A percentile compares a stretch with the other conserved stretches of the same genome.
These are phyloP conservation scores for Rhynchospora tenuis DNA, from an alignment of 176 grass and related monocot genomes.

Conservation along the genomic window DNA sequence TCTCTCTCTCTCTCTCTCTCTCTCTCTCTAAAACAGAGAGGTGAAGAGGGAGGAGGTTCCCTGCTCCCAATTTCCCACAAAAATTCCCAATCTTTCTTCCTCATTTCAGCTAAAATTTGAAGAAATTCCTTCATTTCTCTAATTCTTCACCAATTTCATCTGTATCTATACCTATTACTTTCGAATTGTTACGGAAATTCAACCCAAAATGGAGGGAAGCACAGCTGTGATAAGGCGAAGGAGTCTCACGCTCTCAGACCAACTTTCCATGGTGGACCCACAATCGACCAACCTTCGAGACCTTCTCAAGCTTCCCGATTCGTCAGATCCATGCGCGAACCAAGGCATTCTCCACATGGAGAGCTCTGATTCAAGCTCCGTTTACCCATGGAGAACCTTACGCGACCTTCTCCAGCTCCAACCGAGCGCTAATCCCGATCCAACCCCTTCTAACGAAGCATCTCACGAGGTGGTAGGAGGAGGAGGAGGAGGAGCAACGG, in stretches of 20 bases:
- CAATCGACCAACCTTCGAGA: conserved; percentile 15
- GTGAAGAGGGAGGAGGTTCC: not conserved
- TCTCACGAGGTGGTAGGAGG: not conserved
- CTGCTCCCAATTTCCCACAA: not conserved
- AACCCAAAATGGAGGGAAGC: conserved; percentile 14
- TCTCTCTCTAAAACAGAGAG: not conserved
- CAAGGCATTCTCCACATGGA: not conserved
- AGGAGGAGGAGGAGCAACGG: not conserved
- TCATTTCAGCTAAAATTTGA: not conserved
- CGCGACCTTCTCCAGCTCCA: conserved; percentile 27
- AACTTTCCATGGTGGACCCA: conserved; percentile 6
- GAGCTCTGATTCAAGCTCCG: not conserved
- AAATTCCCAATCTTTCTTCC: not conserved
- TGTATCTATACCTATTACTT: not conserved
- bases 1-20: not conserved
- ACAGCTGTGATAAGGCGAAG: conserved; percentile 14
- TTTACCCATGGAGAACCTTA: not conserved
- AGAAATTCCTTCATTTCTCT: not conserved
- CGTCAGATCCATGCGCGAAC: conserved; percentile 12
- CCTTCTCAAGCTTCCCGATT: conserved; percentile 21
- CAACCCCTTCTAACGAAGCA: not conserved
- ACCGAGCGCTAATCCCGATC: not conserved
- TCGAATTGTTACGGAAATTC: not conserved
- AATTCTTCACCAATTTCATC: not conserved
- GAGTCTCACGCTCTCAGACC: conserved; percentile 19